Evolutionary conservation across 306 rosid genomes (phyloP).

Genomic region (Inga oerstediana): DNA sequence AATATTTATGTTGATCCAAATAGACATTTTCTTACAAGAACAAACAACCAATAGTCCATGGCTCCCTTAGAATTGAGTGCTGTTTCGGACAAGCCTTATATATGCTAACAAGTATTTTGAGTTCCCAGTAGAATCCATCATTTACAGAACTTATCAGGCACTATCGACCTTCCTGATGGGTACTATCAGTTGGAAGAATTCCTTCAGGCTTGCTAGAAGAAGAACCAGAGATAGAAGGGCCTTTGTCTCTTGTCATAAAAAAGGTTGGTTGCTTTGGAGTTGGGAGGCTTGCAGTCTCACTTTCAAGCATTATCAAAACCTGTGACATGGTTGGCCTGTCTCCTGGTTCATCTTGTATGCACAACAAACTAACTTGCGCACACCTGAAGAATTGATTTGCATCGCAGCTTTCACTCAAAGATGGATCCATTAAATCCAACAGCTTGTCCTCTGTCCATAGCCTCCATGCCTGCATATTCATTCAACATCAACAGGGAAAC

Average conservation of each 20-base stretch:
- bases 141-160: not conserved
- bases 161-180: constrained; percentile 30
- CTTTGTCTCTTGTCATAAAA: constrained; percentile 31
- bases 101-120: not conserved
- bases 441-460: constrained; percentile 43
- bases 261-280: constrained; percentile 43
- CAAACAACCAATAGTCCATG: not conserved
- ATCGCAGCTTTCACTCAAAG: constrained; percentile 37
- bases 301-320: constrained; percentile 39
- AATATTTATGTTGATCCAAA: not conserved
- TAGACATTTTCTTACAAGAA: not conserved
- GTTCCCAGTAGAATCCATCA: not conserved
- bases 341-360: constrained; percentile 49
- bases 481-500: not conserved
- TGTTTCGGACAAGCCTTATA: not conserved
- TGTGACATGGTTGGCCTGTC: constrained; percentile 49
- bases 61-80: not conserved
- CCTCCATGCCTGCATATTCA: constrained; percentile 41
- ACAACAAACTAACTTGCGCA: constrained; percentile 38
- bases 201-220: constrained; percentile 33
- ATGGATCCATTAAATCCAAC: constrained; percentile 41
- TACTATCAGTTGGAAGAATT: not conserved
- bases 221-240: constrained; percentile 18
- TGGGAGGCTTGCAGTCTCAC: constrained; percentile 20
- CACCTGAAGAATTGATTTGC: constrained; percentile 35